Base-by-base conservation (phyloP, 2,329 filamentous ascomycete species). In the Trichoderma atrobrunneum region DNA sequence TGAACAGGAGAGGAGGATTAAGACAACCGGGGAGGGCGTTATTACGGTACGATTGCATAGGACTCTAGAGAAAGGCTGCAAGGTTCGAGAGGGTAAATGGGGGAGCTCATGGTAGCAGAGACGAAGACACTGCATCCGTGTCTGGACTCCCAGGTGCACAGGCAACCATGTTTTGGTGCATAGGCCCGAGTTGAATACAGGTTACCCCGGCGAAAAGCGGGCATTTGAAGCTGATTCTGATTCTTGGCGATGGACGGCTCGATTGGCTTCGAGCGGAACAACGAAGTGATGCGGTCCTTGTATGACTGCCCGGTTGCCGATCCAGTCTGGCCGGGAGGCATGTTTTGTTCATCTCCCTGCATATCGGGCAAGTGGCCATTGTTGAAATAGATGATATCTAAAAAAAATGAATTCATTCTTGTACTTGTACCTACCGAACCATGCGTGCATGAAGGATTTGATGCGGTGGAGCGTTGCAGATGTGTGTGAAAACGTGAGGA, bases 181-280 rank as follows among this genome's bases (percentile, higher is more conserved):
- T 51, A 64, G 63, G 54, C 63, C 51, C 36, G 56, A 67, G 56
- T 72, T 72, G 63, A 72, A 72, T 68, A 68, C 63, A 72, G 32
- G 70, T 72, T 64, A 72, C 63, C 63, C 63, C 70, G 67, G 65
- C 60, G 60, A 54, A 57, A 54, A 56, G 67, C 60, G 68, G 68
- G 60, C 60, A 64, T 63, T 43, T 57, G 16, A 71, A 71, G 48
- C 67, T 54, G 39, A 54, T 28, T 61, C 57, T 28, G 39, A 54
- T 28, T 61, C 57, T 28, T 28, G 18, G 57, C 32, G 28, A 67
- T 48, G 26, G 51, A 43, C 54, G 21, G 24, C 10, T n/a, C n/a
- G 28, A 24, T 51, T 32, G 28, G n/a, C 30, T 34, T 65, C 30
- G 32, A 67, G 51, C 36, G 34, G 16, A 59, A 59, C 16, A 43